phyloP scores from a whole-genome alignment of 345 rosid species.

The Punica granatum region DNA sequence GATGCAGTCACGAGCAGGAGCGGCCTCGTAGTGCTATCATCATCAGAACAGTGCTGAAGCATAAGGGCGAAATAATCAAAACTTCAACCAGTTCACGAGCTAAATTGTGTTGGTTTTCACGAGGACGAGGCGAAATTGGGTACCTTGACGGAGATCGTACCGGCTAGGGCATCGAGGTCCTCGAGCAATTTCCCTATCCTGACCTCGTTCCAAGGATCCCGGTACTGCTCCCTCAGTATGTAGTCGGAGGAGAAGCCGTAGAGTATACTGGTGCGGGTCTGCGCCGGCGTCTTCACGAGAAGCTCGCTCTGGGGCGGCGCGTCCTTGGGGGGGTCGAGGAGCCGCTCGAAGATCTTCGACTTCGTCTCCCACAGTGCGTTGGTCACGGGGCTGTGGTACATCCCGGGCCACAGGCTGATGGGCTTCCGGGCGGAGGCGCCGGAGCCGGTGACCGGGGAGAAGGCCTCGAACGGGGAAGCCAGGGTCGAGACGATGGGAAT shows the following conservation, averaged over 20 bases:
- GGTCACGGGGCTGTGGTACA: conserved; percentile 81
- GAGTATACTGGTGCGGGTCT: conserved; percentile 57
- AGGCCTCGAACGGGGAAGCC: conserved; percentile 37
- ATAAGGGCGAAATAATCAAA: conserved; percentile 1
- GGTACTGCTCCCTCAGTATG: conserved; percentile 67
- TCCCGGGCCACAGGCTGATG: conserved; percentile 79
- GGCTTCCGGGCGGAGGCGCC: conserved; percentile 41
- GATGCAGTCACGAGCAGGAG: conserved; percentile 81
- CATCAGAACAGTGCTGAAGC: conserved; percentile 67
- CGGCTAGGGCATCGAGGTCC: conserved; percentile 90
- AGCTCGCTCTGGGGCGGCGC: conserved; percentile 80
- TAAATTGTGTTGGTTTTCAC: not conserved
- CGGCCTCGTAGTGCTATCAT: conserved; percentile 76
- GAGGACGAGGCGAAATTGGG: not conserved
- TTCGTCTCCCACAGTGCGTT: conserved; percentile 77
- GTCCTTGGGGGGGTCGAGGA: conserved; percentile 71
- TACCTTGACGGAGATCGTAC: conserved; percentile 87
- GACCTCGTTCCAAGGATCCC: conserved; percentile 93
- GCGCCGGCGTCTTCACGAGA: conserved; percentile 48
- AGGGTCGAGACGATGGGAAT: conserved; percentile 65
- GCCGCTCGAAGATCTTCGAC: conserved; percentile 60
- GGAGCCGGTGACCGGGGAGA: conserved; percentile 8
- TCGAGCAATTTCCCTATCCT: conserved; percentile 79
- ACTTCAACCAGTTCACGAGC: not conserved
- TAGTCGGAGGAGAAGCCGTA: conserved; percentile 64